Percentiles rank a stretch among this genome's conserved stretches.
phyloP scores from a whole-genome alignment of 2,329 filamentous ascomycete genomes.

The Colletotrichum simmondsii region DNA sequence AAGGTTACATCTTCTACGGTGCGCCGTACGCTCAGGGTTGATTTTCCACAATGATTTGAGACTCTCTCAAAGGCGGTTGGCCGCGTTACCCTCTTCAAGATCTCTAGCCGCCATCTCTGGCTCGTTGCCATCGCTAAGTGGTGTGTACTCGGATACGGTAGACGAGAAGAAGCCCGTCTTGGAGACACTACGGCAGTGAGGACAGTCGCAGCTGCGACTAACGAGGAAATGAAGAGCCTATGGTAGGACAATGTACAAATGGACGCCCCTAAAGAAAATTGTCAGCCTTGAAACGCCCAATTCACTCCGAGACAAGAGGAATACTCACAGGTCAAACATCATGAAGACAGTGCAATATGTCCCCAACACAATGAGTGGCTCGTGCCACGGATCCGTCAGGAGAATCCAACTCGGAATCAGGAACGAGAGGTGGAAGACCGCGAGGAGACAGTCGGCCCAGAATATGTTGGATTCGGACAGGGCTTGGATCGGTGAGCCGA shows the following conservation, averaged over 20 bases:
- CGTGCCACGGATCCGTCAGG: background rate
- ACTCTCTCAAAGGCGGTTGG: too few relatives aligned
- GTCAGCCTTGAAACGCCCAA: background rate
- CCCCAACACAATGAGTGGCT: slow-evolving; percentile 29
- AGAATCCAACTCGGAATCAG: slow-evolving; percentile 35
- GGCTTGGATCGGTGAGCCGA: slow-evolving; percentile 35
- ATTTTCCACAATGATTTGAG: too few relatives aligned
- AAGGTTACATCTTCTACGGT: too few relatives aligned
- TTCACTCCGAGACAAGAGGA: background rate
- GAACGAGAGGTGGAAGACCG: slow-evolving; percentile 26
- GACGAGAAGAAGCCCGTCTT: slow-evolving; percentile 9
- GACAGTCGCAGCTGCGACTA: slow-evolving; percentile 15
- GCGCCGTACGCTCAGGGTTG: too few relatives aligned
- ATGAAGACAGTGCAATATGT: slow-evolving; percentile 36
- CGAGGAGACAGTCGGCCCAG: slow-evolving; percentile 28
- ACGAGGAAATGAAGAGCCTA: slow-evolving; percentile 12
- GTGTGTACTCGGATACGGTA: slow-evolving; percentile 20
- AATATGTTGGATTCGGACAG: slow-evolving; percentile 34
- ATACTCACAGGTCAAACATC: slow-evolving; percentile 35
- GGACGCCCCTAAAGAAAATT: background rate
- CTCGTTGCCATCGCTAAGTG: slow-evolving; percentile 19
- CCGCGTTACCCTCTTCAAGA: slow-evolving; percentile 6
- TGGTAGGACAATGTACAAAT: slow-evolving; percentile 45
- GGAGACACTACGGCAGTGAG: slow-evolving; percentile 18
- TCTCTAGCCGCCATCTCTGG: background rate